phyloP scores from a whole-genome alignment of 441 rosid species.

The Gossypium gossypioides region DNA sequence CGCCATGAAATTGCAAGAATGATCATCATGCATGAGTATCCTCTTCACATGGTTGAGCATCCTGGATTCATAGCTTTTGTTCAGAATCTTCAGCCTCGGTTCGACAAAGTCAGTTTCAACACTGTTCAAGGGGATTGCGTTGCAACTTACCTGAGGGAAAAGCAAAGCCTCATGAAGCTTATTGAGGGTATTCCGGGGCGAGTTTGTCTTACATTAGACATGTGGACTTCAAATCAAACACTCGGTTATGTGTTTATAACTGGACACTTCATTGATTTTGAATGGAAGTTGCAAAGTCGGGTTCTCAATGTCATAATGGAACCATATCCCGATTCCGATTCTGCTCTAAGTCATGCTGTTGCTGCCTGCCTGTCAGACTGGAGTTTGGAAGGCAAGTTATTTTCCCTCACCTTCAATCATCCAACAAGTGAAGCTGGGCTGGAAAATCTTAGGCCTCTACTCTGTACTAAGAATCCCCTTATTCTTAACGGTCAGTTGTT shows the following conservation, averaged over 20 bases:
- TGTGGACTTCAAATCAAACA: conserved; percentile 61
- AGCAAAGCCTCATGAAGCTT: conserved; percentile 59
- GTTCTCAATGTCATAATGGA: conserved; percentile 78
- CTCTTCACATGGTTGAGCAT: conserved; percentile 88
- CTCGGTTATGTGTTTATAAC: conserved; percentile 66
- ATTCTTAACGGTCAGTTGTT: conserved; percentile 68
- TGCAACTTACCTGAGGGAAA: conserved; percentile 72
- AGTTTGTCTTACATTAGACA: conserved; percentile 59
- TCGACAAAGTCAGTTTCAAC: conserved; percentile 54
- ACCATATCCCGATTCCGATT: conserved; percentile 66
- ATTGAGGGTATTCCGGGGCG: conserved; percentile 70
- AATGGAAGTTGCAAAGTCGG: conserved; percentile 71
- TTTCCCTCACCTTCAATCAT: conserved; percentile 59
- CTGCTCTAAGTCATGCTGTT: conserved; percentile 67
- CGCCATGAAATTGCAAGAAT: conserved; percentile 73
- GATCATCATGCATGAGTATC: conserved; percentile 81
- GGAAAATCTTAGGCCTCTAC: conserved; percentile 56
- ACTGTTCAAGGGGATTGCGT: conserved; percentile 82
- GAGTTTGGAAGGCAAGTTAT: conserved; percentile 67
- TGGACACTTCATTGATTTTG: conserved; percentile 66
- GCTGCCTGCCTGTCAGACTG: conserved; percentile 76
- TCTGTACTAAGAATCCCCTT: conserved; percentile 60
- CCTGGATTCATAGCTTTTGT: conserved; percentile 63
- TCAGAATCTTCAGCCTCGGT: conserved; percentile 68
- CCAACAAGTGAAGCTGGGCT: conserved; percentile 39